A percentile compares a stretch with the other conserved stretches of the same genome.
Conservation (phyloP, 108 stramenopile genomes). For the Conticribra weissflogii region DNA sequence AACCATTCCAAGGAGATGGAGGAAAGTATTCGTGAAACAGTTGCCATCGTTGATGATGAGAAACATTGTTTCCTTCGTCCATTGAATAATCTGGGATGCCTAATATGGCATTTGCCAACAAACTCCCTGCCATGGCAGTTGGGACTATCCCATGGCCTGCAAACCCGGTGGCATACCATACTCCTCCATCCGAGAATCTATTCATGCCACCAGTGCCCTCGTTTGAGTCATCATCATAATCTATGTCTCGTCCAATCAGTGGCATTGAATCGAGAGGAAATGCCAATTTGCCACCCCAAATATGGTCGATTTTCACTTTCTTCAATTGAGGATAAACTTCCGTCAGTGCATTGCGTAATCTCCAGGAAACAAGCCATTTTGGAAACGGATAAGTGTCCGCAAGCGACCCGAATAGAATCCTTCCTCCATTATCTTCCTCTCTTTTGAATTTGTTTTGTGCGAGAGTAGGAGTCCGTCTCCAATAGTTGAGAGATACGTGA, state of each 20-base stretch:
- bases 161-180: constrained; percentile 47
- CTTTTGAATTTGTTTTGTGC: constrained; percentile 1
- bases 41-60: constrained; percentile 29
- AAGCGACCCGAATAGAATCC: constrained; percentile 38
- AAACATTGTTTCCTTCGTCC: background rate
- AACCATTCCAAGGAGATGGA: constrained; percentile 38
- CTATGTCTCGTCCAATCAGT: constrained; percentile 36
- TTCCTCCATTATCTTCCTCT: constrained; percentile 18
- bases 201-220: background rate
- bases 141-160: constrained; percentile 48
- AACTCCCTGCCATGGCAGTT: constrained; percentile 37
- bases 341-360: constrained; percentile 30
- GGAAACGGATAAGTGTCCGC: constrained; percentile 32
- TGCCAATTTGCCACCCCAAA: constrained; percentile 42
- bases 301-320: constrained; percentile 30
- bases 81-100: constrained; percentile 17
- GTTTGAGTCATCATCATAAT: constrained; percentile 23
- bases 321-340: constrained; percentile 41
- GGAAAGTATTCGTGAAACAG: constrained; percentile 46
- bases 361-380: constrained; percentile 23
- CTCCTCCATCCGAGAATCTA: constrained; percentile 15
- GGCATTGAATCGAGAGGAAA: constrained; percentile 39
- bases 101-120: constrained; percentile 44
- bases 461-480: constrained; percentile 18
- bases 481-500: constrained; percentile 45